These are phyloP conservation scores for Sarocladium brachiariae DNA, from an alignment of 2,329 filamentous ascomycete species.

Conservation along the genomic window DNA sequence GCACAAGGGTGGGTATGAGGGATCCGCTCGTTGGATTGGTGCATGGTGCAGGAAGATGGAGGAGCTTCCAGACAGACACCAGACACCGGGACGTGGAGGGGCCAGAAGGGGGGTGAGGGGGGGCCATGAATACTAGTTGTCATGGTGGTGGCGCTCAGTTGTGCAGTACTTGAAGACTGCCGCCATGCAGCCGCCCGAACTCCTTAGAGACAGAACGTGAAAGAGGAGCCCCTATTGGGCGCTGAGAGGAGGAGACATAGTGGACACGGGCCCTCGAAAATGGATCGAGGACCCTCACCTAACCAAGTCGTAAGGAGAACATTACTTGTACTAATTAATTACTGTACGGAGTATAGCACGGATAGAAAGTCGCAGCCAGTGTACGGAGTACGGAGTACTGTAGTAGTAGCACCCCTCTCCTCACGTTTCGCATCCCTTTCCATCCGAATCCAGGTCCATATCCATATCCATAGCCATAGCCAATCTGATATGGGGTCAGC, in stretches of 20 bases:
- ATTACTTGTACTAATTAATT: too few species aligned
- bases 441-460: not conserved
- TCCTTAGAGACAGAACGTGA: too few species aligned
- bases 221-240: not conserved
- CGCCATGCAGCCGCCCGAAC: too few species aligned
- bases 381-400: too few species aligned
- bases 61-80: not conserved
- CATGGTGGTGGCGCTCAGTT: not conserved
- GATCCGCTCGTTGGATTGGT: not conserved
- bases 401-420: too few species aligned
- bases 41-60: not conserved
- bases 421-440: not conserved
- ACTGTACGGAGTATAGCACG: too few species aligned
- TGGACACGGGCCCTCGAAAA: not conserved
- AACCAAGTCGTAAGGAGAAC: too few species aligned
- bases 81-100: not conserved
- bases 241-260: slow-evolving; percentile 2
- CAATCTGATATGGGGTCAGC: not conserved
- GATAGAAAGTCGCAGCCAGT: too few species aligned
- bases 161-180: slow-evolving; percentile 1
- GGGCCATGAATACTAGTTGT: not conserved
- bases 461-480: not conserved
- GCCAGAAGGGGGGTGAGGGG: not conserved
- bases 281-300: not conserved
- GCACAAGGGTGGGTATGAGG: slow-evolving; percentile 2